Base-by-base conservation (phyloP, 495 filamentous ascomycete species). In the Penicillium fimorum region DNA sequence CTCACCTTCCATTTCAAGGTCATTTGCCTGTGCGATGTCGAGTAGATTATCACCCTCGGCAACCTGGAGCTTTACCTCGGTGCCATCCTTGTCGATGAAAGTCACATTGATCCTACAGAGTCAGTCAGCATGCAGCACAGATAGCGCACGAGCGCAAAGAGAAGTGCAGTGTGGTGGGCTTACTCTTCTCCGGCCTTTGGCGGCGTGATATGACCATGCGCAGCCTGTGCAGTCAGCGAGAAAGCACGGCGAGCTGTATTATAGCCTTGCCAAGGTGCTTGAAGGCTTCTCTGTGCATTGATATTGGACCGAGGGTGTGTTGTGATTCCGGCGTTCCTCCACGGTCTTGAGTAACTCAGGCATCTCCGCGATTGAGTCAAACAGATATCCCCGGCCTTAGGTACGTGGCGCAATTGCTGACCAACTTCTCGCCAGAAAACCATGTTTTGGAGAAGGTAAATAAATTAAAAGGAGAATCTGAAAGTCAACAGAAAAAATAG, bases 171-270 rank as follows among this genome's bases (percentile, higher is more conserved):
- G 30, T 1, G 32, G 18, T 33, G n/a, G 13, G 70, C 86, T 67
- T 80, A 96, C 92, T 96, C 94, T 80, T 97, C 90, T n/a, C 94
- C 94, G 3, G 92, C 83, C 73, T 90, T 92, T 2, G 94, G 93
- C 27, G 89, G 82, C 44, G 82, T 83, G 61, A 96, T 75, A 63
- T 97, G 90, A 29, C 88, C 91, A 68, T 98, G 93, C 35, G 68
- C 74, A 17, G 70, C 70, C 25, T 74, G 69, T 45, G 83, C 66
- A 1, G 89, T 83, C 17, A 77, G 81, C 41, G 89, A 88, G 70
- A 97, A 92, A 53, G 67, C 67, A 56, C 88, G 81, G 52, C 70
- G 77, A 17, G 65, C 65, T 43, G 56, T 55, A 27, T 66, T 61
- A 56, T 66, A 62, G 44, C 60, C 56, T 46, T 66, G 63, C 53